Evolutionary conservation across 768 basidiomycete species (phyloP).

Genomic region (Psilocybe tampanensis): DNA sequence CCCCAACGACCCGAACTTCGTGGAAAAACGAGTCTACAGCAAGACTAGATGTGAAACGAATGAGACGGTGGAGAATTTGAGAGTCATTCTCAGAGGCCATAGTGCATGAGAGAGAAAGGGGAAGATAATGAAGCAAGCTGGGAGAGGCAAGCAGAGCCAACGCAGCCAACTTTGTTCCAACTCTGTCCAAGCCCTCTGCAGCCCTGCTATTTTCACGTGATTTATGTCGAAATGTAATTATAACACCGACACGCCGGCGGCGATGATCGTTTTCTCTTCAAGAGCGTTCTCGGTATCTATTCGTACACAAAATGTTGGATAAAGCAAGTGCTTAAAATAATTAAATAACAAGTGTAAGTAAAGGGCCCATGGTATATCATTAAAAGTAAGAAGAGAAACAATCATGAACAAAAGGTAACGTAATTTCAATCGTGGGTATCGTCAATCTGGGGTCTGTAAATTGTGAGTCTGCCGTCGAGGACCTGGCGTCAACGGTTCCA

Average conservation of each 20-base stretch:
- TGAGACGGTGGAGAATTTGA: slow-evolving; percentile 63
- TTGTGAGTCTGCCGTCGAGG: slow-evolving; percentile 26
- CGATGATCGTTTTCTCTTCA: neutral
- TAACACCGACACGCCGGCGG: no score
- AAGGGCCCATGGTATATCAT: neutral
- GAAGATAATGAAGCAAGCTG: neutral
- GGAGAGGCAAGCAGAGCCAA: no score
- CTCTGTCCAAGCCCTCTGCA: no score
- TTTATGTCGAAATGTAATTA: neutral
- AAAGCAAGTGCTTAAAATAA: slow-evolving; percentile 18
- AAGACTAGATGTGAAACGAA: slow-evolving; percentile 71
- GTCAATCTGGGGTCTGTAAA: slow-evolving; percentile 20
- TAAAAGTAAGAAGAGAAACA: slow-evolving; percentile 3
- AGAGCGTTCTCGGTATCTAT: neutral
- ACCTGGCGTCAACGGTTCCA: slow-evolving; percentile 23
- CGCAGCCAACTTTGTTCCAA: neutral
- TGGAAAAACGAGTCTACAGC: slow-evolving; percentile 88
- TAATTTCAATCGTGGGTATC: slow-evolving; percentile 22
- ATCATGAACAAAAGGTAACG: slow-evolving; percentile 9
- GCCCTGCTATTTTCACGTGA: neutral
- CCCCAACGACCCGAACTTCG: slow-evolving; percentile 83
- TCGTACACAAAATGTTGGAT: slow-evolving; percentile 9
- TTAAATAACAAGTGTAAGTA: slow-evolving; percentile 10
- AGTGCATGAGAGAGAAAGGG: neutral
- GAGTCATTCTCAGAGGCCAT: slow-evolving; percentile 30